These are phyloP conservation scores for Saccharomyces cerevisiae DNA, from an alignment of 805 yeast genomes.

Conservation along the genomic window DNA sequence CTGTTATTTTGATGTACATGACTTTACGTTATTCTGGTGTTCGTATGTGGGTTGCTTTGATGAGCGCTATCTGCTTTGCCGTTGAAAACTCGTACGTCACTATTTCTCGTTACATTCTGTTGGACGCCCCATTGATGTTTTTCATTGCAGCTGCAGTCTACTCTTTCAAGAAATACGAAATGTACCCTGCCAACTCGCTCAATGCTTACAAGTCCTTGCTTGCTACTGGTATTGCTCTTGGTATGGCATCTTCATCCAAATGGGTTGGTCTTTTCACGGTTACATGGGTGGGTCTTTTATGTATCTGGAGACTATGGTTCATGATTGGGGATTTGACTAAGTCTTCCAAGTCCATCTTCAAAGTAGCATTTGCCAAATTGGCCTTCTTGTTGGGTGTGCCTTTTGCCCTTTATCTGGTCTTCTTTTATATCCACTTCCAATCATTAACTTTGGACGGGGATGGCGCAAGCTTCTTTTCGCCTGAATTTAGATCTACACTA, in stretches of 20 bases:
- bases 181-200: conserved; percentile 50
- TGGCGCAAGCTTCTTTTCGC: conserved; percentile 62
- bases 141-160: conserved; percentile 68
- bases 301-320: conserved; percentile 60
- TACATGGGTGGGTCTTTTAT: conserved; percentile 64
- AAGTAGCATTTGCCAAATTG: conserved; percentile 46
- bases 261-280: conserved; percentile 82
- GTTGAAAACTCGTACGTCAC: conserved; percentile 64
- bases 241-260: conserved; percentile 65
- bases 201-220: conserved; percentile 53
- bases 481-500: conserved; percentile 62
- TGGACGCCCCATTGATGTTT: conserved; percentile 70
- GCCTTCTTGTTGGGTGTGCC: conserved; percentile 52
- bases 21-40: conserved; percentile 69
- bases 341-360: conserved; percentile 35
- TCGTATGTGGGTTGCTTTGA: conserved; percentile 50
- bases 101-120: conserved; percentile 62
- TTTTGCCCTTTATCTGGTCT: conserved; percentile 41
- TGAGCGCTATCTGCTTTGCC: conserved; percentile 47
- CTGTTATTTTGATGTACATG: conserved; percentile 55
- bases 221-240: conserved; percentile 62
- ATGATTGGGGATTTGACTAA: conserved; percentile 61
- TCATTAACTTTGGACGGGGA: conserved; percentile 55
- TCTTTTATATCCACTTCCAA: conserved; percentile 58
- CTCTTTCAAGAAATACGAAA: conserved; percentile 57